Percentiles rank a stretch among this genome's conserved stretches.
phyloP scores from a whole-genome alignment of 768 basidiomycete genomes.

The Mycena olivaceomarginata region DNA sequence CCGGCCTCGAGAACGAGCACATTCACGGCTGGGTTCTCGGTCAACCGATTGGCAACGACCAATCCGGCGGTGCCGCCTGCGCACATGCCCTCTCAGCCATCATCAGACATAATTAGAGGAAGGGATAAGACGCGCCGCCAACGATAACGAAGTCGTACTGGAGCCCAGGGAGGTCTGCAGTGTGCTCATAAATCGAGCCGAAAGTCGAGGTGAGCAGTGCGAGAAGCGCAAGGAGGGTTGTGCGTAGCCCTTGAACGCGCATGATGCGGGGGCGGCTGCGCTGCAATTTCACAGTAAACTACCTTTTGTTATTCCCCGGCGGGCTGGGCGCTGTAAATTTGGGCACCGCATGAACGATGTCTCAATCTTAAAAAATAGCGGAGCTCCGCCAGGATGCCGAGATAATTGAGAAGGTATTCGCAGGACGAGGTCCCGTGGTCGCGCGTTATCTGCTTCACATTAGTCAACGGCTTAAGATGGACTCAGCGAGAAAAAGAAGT shows the following conservation, averaged over 20 bases:
- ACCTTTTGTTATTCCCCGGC: background rate
- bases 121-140: slow-evolving; percentile 9
- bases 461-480: too few species aligned
- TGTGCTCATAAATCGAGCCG: slow-evolving; percentile 11
- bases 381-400: background rate
- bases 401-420: background rate
- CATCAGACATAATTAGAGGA: background rate
- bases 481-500: too few species aligned
- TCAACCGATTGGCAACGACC: slow-evolving; percentile 39
- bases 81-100: background rate
- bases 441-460: background rate
- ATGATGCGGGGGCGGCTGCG: background rate
- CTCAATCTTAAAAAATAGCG: background rate
- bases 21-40: slow-evolving; percentile 35
- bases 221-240: background rate
- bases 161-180: background rate
- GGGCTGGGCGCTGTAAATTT: background rate
- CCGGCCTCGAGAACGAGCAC: slow-evolving; percentile 46
- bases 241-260: background rate
- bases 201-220: background rate
- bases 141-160: slow-evolving; percentile 34
- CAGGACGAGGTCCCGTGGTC: too few species aligned
- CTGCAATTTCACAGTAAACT: background rate
- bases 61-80: slow-evolving; percentile 36
- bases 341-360: background rate